Conservation (phyloP, 805 yeast species). For the Dipodascus albidus region DNA sequence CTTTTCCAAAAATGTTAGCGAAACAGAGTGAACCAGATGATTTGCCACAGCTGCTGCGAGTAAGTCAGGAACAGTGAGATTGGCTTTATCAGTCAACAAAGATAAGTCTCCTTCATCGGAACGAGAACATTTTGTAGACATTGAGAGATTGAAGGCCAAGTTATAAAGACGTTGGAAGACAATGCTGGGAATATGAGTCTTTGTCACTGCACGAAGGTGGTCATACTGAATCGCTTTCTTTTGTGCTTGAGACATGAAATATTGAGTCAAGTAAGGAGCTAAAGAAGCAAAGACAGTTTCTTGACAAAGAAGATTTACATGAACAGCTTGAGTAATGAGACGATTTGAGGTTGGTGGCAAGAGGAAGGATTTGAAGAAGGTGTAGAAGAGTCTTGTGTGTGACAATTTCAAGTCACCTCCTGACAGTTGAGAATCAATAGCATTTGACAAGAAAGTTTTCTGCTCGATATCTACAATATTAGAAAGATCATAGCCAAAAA, state of each 20-base stretch:
- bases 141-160: slow-evolving; percentile 1
- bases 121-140: background rate
- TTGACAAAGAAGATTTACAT: slow-evolving; percentile 11
- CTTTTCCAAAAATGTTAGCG: background rate
- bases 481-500: slow-evolving; percentile 18
- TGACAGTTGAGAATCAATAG: slow-evolving; percentile 27
- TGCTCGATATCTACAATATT: slow-evolving; percentile 8
- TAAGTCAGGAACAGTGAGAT: background rate
- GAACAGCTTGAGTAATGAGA: slow-evolving; percentile 22
- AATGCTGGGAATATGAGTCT: background rate
- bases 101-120: slow-evolving; percentile 1
- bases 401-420: slow-evolving; percentile 26
- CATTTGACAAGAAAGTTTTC: slow-evolving; percentile 13
- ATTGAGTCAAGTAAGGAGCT: background rate
- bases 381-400: slow-evolving; percentile 17
- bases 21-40: background rate
- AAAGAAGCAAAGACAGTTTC: background rate
- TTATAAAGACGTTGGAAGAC: background rate
- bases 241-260: background rate
- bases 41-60: slow-evolving; percentile 1
- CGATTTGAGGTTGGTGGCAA: slow-evolving; percentile 17
- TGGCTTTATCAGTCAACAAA: background rate
- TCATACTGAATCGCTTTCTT: background rate
- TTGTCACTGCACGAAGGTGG: background rate
- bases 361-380: slow-evolving; percentile 18